These are phyloP conservation scores for Backusella australiensis DNA, from an alignment of 192 early-diverging fungal species.

Conservation along the genomic window DNA sequence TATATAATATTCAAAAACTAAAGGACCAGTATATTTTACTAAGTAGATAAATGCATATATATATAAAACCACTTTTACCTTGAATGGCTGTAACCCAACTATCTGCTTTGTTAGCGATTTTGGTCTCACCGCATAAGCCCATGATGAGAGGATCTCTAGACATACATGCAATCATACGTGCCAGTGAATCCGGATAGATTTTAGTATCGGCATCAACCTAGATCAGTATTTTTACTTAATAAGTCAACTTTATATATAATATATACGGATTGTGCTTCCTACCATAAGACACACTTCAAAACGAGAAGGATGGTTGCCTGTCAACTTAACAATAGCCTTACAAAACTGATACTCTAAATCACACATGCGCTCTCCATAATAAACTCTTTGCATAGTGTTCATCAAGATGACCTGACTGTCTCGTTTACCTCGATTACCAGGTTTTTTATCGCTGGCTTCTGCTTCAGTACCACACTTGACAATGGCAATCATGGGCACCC, in stretches of 20 bases:
- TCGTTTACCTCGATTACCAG: conserved; percentile 88
- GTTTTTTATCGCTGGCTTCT: conserved; percentile 61
- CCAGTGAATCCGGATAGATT: conserved; percentile 72
- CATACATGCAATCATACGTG: conserved; percentile 84
- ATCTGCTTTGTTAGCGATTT: conserved; percentile 89
- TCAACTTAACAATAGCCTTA: conserved; percentile 68
- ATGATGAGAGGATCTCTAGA: conserved; percentile 82
- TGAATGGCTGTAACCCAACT: conserved; percentile 90
- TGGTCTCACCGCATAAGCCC: conserved; percentile 95
- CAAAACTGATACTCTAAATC: conserved; percentile 77
- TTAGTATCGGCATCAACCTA: conserved; percentile 83
- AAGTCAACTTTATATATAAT: too few species aligned
- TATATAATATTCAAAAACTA: conserved; percentile 77
- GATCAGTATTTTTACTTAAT: not conserved
- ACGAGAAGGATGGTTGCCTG: conserved; percentile 64
- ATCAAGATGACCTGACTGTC: conserved; percentile 94
- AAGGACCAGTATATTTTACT: not conserved
- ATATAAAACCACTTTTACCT: conserved; percentile 21
- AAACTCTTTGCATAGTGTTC: conserved; percentile 85
- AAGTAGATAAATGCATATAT: not conserved
- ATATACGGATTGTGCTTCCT: not conserved
- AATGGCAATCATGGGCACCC: conserved; percentile 73
- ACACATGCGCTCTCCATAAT: conserved; percentile 79
- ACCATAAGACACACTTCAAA: conserved; percentile 79
- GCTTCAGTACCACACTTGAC: conserved; percentile 74